Base-by-base conservation (phyloP, 371 early-diverging fungal genomes). In the Umbelopsis sp. region DNA sequence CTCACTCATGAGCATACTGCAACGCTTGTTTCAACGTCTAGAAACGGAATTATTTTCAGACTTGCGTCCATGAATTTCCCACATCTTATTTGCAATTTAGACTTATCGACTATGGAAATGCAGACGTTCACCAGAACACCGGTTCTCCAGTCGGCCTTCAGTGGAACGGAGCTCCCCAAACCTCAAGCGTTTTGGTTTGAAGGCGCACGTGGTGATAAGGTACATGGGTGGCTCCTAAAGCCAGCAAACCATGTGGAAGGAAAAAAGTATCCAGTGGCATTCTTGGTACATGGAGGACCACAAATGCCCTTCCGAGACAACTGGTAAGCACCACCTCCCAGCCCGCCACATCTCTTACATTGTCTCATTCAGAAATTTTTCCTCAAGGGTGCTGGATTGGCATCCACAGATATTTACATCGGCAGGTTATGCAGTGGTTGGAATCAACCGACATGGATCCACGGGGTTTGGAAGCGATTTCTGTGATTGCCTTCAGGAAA, bases 221-320 rank as follows among this genome's bases (percentile, higher is more conserved):
- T 90, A 65, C 87, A 87, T 66, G 90, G 89, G 8, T 85, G 80
- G 69, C 52, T 91, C 20, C 50, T 87, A 46, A 86, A 81, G 53
- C 90, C 90, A 24, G 78, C 76, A 25, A 68, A 74, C 53, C 88
- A 86, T 65, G 75, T 83, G 52, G 29, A 69, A n/a, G n/a, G 35
- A 16, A 80, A 80, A 63, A 81, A 76, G 70, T 91, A 90, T 53
- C 92, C 92, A 5, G 69, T 90, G 24, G 90, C 89, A 16, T 86
- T 87, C 65, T 77, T 91, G 50, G 86, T 92, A 69, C 92, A 92
- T 69, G 92, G 92, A 14, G 92, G 92, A 0, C 92, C 92, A 10
- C 87, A 91, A 74, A 76, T 80, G 63, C 79, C 84, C 16, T 91
- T 85, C 68, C 65, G 71, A 45, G 87, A 91, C 68, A 70, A 70